Evolutionary conservation across 1,139 yeast species (phyloP).

Genomic region (Taphrina pruni): DNA sequence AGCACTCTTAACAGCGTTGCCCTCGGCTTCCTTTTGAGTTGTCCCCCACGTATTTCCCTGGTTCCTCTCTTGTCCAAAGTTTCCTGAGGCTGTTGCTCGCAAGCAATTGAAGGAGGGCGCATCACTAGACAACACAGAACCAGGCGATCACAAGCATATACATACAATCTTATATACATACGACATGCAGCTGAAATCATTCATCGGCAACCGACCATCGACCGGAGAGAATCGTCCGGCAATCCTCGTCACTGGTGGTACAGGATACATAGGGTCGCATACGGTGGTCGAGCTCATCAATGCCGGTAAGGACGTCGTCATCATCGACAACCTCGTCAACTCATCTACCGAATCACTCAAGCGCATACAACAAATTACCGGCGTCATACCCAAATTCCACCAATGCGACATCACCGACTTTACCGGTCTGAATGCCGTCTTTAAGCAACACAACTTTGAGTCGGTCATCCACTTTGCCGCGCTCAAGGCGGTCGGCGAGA

Average conservation of each 20-base stretch:
- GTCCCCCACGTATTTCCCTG: too few species aligned
- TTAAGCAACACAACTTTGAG: slow-evolving; percentile 59
- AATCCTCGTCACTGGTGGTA: slow-evolving; percentile 83
- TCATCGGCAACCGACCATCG: slow-evolving; percentile 1
- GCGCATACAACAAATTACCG: slow-evolving; percentile 64
- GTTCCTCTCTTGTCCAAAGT: too few species aligned
- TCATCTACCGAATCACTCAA: slow-evolving; percentile 72
- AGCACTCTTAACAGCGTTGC: too few species aligned
- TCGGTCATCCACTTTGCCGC: slow-evolving; percentile 87
- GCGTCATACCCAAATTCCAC: slow-evolving; percentile 58
- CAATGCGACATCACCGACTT: slow-evolving; percentile 65
- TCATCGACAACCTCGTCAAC: slow-evolving; percentile 72
- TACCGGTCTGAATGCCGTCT: slow-evolving; percentile 59
- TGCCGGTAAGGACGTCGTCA: slow-evolving; percentile 70
- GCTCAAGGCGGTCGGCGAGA: slow-evolving; percentile 82
- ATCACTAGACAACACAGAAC: too few species aligned
- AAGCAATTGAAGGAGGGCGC: too few species aligned
- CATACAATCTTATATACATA: too few species aligned
- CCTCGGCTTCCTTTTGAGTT: too few species aligned
- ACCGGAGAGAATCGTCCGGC: slow-evolving; percentile 46
- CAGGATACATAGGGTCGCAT: slow-evolving; percentile 87
- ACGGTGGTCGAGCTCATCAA: slow-evolving; percentile 71
- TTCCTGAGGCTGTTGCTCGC: too few species aligned
- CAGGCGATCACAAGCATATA: too few species aligned
- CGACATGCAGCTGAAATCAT: slow-evolving; percentile 16